Base-by-base conservation (phyloP, 202 grass and related monocot species). In the Schoenoplectus tabernaemontani region DNA sequence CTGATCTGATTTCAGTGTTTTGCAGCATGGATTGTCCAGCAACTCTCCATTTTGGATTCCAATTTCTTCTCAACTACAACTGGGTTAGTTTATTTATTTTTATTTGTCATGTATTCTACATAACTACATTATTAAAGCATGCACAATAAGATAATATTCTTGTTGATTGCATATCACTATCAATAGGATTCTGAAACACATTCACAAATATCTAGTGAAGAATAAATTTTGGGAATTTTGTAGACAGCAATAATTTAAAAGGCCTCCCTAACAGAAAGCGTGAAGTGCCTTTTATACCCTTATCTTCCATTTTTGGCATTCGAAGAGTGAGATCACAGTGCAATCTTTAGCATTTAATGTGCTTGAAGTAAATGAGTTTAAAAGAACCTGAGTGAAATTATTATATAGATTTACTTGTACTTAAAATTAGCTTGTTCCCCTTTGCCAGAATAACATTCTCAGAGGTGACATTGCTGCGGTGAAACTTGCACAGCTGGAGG, bases 1-100 rank as follows among this genome's bases (percentile, higher is more conserved):
- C 86, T 79, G 89, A 96, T 88, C 83, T 96, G 63, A 77, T 92
- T 77, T 59, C 79, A 17, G 86, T 96, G 84, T 96, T 96, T 34
- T 70, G 69, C 23, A 96, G 81, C 82, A 96, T 96, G 93, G 92
- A 96, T 70, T 96, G 93, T 28, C 86, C 87, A 70, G 64, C 84
- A 39, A 95, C 92, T 60, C 85, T 96, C 59, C 84, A 88, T 89
- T 90, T 83, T 77, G 91, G 91, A 53, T 86, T 90, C 78, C 86
- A 92, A 42, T 96, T 86, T 82, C 88, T 96, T n/a, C 81, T 96
- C 70, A 87, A 88, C 79, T 96, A 90, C 82, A 92, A 96, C 63
- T 96, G 89, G 93, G 89, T 96, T 85, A 90, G 87, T 80, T 44
- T 28, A 42, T 81, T 19, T n/a, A n/a, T n/a, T n/a, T n/a, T n/a